A percentile compares a stretch with the other conserved stretches of the same genome.
Conservation (phyloP, 176 grass and related monocot species). For the Luzula sylvatica region DNA sequence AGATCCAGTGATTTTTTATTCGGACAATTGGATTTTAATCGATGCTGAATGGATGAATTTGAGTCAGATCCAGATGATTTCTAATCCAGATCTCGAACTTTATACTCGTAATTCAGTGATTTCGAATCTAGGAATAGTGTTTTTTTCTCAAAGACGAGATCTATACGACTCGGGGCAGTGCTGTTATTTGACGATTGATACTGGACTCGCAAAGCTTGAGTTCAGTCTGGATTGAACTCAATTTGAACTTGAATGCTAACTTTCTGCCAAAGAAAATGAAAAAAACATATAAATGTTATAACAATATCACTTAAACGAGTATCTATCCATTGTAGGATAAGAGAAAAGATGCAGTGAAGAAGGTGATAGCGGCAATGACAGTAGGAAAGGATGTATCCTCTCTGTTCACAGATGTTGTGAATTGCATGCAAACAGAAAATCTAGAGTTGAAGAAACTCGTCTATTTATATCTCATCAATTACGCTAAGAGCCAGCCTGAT, state of each 20-base stretch:
- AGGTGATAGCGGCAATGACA: constrained; percentile 98
- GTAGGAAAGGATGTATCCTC: constrained; percentile 99
- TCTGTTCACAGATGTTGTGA: constrained; percentile 92
- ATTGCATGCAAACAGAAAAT: constrained; percentile 99
- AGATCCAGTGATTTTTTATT: constrained; percentile 8
- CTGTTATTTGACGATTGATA: neutral
- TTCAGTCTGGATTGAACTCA: too few species aligned
- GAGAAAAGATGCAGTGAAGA: constrained; percentile 97
- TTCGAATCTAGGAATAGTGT: neutral
- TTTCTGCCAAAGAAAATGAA: too few species aligned
- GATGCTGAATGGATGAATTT: neutral
- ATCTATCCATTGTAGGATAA: constrained; percentile 60
- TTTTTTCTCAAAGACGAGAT: neutral
- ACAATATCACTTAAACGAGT: neutral
- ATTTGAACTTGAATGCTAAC: too few species aligned
- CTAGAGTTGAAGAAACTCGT: constrained; percentile 97
- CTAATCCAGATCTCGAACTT: constrained; percentile 6
- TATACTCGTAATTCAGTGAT: neutral
- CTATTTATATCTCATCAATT: constrained; percentile 98
- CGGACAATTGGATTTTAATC: constrained; percentile 4
- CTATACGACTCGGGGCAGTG: neutral
- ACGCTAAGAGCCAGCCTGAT: constrained; percentile 98
- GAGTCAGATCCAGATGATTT: constrained; percentile 6
- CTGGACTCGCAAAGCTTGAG: too few species aligned
- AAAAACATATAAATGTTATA: neutral